Base-by-base conservation (phyloP, 352 stramenopile genomes). In the Globisporangium nunn region DNA sequence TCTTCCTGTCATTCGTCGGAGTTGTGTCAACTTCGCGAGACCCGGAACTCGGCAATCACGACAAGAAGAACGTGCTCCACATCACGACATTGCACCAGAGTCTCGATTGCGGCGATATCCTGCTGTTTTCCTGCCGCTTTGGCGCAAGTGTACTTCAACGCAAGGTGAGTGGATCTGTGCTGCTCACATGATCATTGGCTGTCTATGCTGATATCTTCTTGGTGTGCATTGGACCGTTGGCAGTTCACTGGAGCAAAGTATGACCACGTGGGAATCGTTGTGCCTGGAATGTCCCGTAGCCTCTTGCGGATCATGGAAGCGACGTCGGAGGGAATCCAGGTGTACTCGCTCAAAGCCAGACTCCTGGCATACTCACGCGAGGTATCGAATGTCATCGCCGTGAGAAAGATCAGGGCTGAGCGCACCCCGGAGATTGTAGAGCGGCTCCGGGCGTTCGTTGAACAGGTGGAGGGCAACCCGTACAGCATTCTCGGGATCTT, bases 401-500 rank as follows among this genome's bases (percentile, higher is more conserved):
- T 91, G 28, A 74, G 84, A 5, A 75, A 71, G 46, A 65, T 94
- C 43, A 50, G 56, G 1, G 70, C 59, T 7, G 61, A 71, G n/a
- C 78, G 84, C 10, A 77, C 70, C 6, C 56, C 66, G 1, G 73
- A 76, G 50, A n/a, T 81, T 2, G 39, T 77, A 15, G 62, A 73
- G 41, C 60, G 71, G 7, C 59, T 94, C 29, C 48, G 54, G 6
- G 48, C 70, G 7, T 94, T 94, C 51, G 80, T 91, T 11, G 54
- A 70, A 47, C 59, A 66, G n/a, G 81, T 92, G 2, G 72, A 94
- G 2, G 84, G 84, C 11, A 94, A 92, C 53, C 68, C 82, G 15
- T 94, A 94, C 64, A 94, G 84, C 60, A 88, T 94, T 28, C 69
- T 92, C 4, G 82, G 84, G 0, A 82, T 94, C 7, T 50, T 94